Percentiles rank a stretch among this genome's conserved stretches.
Evolutionary conservation across 2,329 filamentous ascomycete species (phyloP).

Genomic region (Cladosporium sp.): DNA sequence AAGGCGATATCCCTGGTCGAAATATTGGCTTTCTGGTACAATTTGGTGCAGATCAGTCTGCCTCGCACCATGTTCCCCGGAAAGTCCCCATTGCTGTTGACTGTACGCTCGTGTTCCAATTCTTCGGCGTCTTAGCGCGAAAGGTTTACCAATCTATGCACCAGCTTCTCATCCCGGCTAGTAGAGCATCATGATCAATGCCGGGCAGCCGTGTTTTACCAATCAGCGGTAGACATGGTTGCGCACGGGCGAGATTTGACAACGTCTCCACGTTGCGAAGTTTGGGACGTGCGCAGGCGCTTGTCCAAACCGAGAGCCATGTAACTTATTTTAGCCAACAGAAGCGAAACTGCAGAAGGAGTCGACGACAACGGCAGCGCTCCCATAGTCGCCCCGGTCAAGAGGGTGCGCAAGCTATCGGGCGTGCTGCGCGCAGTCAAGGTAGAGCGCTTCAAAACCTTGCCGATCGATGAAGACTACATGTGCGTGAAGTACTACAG

Average conservation of each 20-base stretch:
- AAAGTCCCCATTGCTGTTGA: not conserved
- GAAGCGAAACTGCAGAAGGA: too few relatives aligned
- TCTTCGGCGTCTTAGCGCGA: not conserved
- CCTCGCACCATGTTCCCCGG: not conserved
- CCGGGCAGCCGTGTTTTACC: not conserved
- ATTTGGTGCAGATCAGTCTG: too few relatives aligned
- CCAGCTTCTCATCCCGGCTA: too few relatives aligned
- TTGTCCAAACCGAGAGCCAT: not conserved
- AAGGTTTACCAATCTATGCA: not conserved
- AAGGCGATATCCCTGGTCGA: too few relatives aligned
- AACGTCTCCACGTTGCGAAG: not conserved
- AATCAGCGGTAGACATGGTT: not conserved
- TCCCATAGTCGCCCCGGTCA: slow-evolving; percentile 22
- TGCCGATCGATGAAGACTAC: too few relatives aligned
- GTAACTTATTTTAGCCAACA: not conserved
- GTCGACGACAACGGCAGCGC: too few relatives aligned
- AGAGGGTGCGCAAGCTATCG: slow-evolving; percentile 10
- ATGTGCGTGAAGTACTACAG: too few relatives aligned
- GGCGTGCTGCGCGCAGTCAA: slow-evolving; percentile 7
- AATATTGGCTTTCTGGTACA: too few relatives aligned
- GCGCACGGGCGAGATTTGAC: not conserved
- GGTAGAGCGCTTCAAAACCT: too few relatives aligned
- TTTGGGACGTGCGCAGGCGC: not conserved
- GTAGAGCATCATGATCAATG: too few relatives aligned
- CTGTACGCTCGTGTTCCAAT: not conserved